Percentiles rank a stretch among this genome's conserved stretches.
Evolutionary conservation across 2,329 filamentous ascomycete species (phyloP).

Genomic region (Alternaria arbusti): DNA sequence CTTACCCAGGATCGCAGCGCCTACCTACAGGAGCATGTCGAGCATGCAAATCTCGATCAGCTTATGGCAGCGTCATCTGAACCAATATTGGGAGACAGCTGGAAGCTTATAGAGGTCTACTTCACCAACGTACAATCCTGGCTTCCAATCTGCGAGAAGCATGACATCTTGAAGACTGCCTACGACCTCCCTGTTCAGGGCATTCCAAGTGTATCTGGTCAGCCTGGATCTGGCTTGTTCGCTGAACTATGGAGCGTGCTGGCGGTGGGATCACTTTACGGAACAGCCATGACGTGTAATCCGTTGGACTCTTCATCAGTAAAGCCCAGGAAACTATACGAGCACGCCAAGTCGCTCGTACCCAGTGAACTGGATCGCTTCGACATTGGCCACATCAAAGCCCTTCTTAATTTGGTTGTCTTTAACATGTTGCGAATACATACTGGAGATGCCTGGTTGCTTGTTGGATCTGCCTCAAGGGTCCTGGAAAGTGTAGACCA

Average conservation of each 20-base stretch:
- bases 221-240: conserved; percentile 44
- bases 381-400: conserved; percentile 51
- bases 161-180: conserved; percentile 64
- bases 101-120: conserved; percentile 72
- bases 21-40: background rate
- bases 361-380: conserved; percentile 40
- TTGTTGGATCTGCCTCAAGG: conserved; percentile 69
- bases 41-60: background rate
- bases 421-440: conserved; percentile 67
- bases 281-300: conserved; percentile 6
- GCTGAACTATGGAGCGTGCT: conserved; percentile 56
- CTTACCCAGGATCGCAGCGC: conserved; percentile 5
- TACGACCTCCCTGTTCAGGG: conserved; percentile 60
- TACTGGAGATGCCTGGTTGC: conserved; percentile 66
- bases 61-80: background rate
- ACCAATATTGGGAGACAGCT: conserved; percentile 53
- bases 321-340: conserved; percentile 31
- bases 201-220: conserved; percentile 30
- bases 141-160: conserved; percentile 75
- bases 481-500: conserved; percentile 54
- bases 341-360: conserved; percentile 37
- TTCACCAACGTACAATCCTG: conserved; percentile 78
- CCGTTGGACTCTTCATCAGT: conserved; percentile 5
- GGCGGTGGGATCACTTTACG: conserved; percentile 49
- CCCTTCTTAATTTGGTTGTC: conserved; percentile 61